These are phyloP conservation scores for Colletotrichum eleusines DNA, from an alignment of 2,329 filamentous ascomycete genomes.

Conservation along the genomic window DNA sequence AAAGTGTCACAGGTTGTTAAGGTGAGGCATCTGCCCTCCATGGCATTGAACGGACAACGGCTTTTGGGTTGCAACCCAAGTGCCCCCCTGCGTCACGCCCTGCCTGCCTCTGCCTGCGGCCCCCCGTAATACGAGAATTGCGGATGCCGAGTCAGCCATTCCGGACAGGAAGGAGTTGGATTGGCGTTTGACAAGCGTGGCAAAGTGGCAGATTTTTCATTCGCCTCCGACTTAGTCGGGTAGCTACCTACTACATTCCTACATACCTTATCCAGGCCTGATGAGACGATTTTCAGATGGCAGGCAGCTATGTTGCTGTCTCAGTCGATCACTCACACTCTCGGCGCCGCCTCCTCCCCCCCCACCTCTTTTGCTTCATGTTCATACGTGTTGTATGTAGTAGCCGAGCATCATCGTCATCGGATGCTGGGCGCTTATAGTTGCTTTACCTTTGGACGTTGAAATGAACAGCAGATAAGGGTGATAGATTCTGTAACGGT, in stretches of 20 bases:
- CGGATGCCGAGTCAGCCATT: slow-evolving; percentile 17
- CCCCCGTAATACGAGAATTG: neutral
- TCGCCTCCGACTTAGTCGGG: too few species aligned
- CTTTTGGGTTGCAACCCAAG: neutral
- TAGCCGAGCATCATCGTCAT: neutral
- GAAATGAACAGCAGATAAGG: neutral
- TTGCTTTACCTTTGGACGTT: neutral
- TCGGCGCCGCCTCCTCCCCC: too few species aligned
- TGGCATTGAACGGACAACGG: slow-evolving; percentile 22
- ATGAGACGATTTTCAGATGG: neutral
- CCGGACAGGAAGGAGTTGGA: slow-evolving; percentile 17
- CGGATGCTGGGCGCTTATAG: too few species aligned
- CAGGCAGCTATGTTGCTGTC: neutral
- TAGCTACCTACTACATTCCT: too few species aligned
- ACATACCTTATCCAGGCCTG: neutral
- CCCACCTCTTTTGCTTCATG: neutral
- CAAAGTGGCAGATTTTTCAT: slow-evolving; percentile 16
- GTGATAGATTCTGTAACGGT: neutral
- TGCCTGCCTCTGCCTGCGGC: neutral
- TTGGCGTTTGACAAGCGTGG: slow-evolving; percentile 27
- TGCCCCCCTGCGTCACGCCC: neutral
- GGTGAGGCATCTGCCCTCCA: slow-evolving; percentile 26
- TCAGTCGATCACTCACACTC: neutral
- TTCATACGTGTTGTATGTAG: neutral
- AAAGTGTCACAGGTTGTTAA: slow-evolving; percentile 29